Evolutionary conservation across 306 rosid species (phyloP).

Genomic region (Amphicarpaea edgeworthii): DNA sequence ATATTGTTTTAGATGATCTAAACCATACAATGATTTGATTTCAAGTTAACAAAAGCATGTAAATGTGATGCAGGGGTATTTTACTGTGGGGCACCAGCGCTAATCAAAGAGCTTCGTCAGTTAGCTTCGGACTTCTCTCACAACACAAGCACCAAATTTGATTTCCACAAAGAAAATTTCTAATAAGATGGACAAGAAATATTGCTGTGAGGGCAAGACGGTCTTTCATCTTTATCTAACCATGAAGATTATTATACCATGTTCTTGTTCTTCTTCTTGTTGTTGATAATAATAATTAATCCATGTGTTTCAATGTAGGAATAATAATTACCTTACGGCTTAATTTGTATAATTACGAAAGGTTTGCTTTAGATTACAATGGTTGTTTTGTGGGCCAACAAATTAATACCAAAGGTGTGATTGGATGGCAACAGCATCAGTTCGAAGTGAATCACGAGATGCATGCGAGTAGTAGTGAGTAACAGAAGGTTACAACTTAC

Average conservation of each 20-base stretch:
- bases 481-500: background rate
- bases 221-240: background rate
- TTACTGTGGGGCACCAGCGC: slow-evolving; percentile 63
- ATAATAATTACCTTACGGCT: background rate
- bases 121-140: slow-evolving; percentile 64
- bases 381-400: slow-evolving; percentile 1
- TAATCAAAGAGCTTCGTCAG: slow-evolving; percentile 51
- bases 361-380: background rate
- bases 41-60: too few relatives aligned
- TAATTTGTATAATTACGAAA: background rate
- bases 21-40: too few relatives aligned
- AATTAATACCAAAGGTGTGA: slow-evolving; percentile 4
- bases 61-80: slow-evolving; percentile 64
- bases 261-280: too few relatives aligned
- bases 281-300: background rate
- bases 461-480: background rate
- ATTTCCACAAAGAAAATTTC: slow-evolving; percentile 67
- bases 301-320: background rate
- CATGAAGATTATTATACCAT: background rate
- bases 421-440: slow-evolving; percentile 2
- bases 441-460: background rate
- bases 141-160: slow-evolving; percentile 60
- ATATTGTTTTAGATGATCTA: too few relatives aligned
- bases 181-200: slow-evolving; percentile 33
- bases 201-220: background rate